Conservation (phyloP, 2,329 filamentous ascomycete species). For the Exophiala spinifera region DNA sequence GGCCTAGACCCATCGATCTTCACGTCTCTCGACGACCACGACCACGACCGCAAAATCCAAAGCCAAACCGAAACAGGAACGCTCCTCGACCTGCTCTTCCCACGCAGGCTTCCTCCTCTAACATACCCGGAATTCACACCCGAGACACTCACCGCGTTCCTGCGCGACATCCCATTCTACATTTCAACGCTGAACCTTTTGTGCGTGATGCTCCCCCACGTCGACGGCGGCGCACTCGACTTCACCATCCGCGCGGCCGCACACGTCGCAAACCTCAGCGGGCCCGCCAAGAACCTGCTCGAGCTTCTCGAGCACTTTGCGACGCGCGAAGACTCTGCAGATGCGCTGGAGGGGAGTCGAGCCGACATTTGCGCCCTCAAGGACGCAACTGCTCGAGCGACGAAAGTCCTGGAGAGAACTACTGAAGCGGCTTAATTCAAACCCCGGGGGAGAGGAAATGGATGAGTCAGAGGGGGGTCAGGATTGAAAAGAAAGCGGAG, state of each 20-base stretch:
- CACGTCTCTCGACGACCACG: neutral
- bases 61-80: neutral
- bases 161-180: slow-evolving; percentile 25
- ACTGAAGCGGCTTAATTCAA: neutral
- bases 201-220: slow-evolving; percentile 18
- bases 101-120: slow-evolving; percentile 8
- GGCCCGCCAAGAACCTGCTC: slow-evolving; percentile 9
- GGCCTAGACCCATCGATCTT: slow-evolving; percentile 3
- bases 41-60: too few species aligned
- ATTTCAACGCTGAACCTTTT: slow-evolving; percentile 28
- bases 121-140: too few species aligned
- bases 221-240: neutral
- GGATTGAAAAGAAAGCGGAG: too few species aligned
- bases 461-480: too few species aligned
- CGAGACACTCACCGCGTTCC: slow-evolving; percentile 5
- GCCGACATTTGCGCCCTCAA: slow-evolving; percentile 27
- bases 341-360: slow-evolving; percentile 13
- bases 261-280: slow-evolving; percentile 10
- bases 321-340: neutral
- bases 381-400: slow-evolving; percentile 22
- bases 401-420: slow-evolving; percentile 1
- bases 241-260: slow-evolving; percentile 3
- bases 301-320: slow-evolving; percentile 15
- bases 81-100: slow-evolving; percentile 22
- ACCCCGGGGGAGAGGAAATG: too few species aligned